Evolutionary conservation across 2,329 filamentous ascomycete genomes (phyloP).

Genomic region (Trichoderma pleuroti): DNA sequence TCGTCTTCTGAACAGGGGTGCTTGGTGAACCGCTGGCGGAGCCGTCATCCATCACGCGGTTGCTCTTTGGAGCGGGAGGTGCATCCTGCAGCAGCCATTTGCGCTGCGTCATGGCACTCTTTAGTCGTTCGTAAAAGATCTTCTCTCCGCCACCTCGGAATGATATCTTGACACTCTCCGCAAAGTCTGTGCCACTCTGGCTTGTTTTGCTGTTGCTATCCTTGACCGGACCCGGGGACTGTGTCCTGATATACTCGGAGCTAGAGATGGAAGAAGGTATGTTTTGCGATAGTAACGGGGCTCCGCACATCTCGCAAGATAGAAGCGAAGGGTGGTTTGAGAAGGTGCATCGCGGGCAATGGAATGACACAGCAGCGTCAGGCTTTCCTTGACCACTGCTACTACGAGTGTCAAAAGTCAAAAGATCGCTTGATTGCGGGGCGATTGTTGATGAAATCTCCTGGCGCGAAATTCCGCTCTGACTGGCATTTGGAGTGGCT

Average conservation of each 20-base stretch:
- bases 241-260: slow-evolving; percentile 47
- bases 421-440: neutral
- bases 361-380: slow-evolving; percentile 42
- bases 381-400: neutral
- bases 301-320: slow-evolving; percentile 88
- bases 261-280: slow-evolving; percentile 33
- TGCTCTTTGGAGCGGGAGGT: slow-evolving; percentile 74
- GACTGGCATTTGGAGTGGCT: slow-evolving; percentile 13
- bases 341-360: slow-evolving; percentile 89
- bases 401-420: neutral
- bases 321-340: slow-evolving; percentile 83
- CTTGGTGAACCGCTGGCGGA: slow-evolving; percentile 30
- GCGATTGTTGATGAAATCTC: neutral
- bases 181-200: slow-evolving; percentile 49
- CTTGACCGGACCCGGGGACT: slow-evolving; percentile 75
- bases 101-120: slow-evolving; percentile 80
- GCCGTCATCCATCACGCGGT: slow-evolving; percentile 35
- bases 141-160: slow-evolving; percentile 88
- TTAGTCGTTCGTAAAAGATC: slow-evolving; percentile 84
- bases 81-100: slow-evolving; percentile 94
- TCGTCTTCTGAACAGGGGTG: slow-evolving; percentile 38
- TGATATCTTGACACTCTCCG: slow-evolving; percentile 82
- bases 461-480: neutral
- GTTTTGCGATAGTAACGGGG: slow-evolving; percentile 60
- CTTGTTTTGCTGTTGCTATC: slow-evolving; percentile 30